phyloP scores from a whole-genome alignment of 176 grass and related monocot genomes.

The Chloris gayana region DNA sequence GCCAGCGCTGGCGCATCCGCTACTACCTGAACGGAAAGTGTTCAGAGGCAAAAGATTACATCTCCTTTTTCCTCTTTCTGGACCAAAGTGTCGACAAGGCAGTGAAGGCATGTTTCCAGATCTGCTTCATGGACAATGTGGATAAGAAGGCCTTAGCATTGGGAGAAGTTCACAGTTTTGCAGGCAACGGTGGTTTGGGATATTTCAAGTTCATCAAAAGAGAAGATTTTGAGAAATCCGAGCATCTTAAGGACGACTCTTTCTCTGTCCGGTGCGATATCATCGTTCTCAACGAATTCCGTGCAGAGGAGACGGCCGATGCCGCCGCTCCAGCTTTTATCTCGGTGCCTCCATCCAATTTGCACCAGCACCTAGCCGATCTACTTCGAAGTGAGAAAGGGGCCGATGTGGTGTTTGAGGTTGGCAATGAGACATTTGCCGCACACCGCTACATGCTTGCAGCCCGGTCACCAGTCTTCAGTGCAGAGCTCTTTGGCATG shows the following conservation, averaged over 20 bases:
- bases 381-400: conserved; percentile 22
- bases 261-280: neutral
- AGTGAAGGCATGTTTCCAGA: neutral
- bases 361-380: conserved; percentile 39
- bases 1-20: conserved; percentile 6
- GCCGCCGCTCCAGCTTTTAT: neutral
- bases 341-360: conserved; percentile 8
- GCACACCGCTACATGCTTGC: conserved; percentile 44
- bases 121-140: neutral
- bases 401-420: conserved; percentile 48
- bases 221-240: conserved; percentile 7
- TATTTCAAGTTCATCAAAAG: neutral
- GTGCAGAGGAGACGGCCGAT: neutral
- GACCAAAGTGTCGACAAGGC: neutral
- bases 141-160: neutral
- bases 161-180: rapidly evolving
- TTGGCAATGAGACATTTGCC: conserved; percentile 15
- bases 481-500: conserved; percentile 33
- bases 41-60: neutral
- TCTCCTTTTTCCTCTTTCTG: neutral
- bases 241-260: conserved; percentile 11
- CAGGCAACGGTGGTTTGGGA: neutral
- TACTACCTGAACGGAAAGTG: conserved; percentile 25
- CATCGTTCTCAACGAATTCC: neutral
- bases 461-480: conserved; percentile 49